Evolutionary conservation across 2,329 filamentous ascomycete species (phyloP).

Genomic region (Paecilomyces variotii): DNA sequence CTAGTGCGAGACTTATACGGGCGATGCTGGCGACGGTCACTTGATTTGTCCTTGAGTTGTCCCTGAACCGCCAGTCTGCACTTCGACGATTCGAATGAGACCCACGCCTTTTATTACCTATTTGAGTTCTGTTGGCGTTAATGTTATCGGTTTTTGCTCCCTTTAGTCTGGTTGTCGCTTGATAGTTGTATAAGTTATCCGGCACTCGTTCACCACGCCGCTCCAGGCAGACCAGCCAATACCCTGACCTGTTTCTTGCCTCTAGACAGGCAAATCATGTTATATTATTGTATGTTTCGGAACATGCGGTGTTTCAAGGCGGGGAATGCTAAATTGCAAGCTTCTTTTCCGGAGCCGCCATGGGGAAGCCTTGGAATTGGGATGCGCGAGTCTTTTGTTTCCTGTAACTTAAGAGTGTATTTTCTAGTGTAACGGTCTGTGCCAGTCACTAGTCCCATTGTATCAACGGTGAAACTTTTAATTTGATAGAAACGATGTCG

Average conservation of each 20-base stretch:
- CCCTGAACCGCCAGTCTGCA: not conserved
- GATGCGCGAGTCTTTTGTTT: not conserved
- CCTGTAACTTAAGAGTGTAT: not conserved
- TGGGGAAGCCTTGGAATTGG: not conserved
- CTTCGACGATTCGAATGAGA: not conserved
- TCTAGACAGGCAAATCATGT: not conserved
- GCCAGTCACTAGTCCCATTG: not conserved
- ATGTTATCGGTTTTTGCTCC: not conserved
- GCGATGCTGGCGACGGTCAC: conserved; percentile 66
- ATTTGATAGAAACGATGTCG: not conserved
- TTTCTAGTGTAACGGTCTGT: not conserved
- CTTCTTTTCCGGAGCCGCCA: not conserved
- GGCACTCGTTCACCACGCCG: not conserved
- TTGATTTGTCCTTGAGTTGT: conserved; percentile 38
- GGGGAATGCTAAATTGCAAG: not conserved
- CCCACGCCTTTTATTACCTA: not conserved
- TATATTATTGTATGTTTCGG: not conserved
- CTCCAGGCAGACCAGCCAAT: not conserved
- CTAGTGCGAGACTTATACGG: conserved; percentile 55
- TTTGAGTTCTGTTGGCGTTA: not conserved
- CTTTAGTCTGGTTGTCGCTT: not conserved
- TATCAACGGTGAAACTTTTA: not conserved
- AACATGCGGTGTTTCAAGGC: not conserved
- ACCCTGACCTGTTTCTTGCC: not conserved
- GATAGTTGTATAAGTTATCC: not conserved